phyloP scores from a whole-genome alignment of 768 basidiomycete species.

The Phlegmacium glaucopus region DNA sequence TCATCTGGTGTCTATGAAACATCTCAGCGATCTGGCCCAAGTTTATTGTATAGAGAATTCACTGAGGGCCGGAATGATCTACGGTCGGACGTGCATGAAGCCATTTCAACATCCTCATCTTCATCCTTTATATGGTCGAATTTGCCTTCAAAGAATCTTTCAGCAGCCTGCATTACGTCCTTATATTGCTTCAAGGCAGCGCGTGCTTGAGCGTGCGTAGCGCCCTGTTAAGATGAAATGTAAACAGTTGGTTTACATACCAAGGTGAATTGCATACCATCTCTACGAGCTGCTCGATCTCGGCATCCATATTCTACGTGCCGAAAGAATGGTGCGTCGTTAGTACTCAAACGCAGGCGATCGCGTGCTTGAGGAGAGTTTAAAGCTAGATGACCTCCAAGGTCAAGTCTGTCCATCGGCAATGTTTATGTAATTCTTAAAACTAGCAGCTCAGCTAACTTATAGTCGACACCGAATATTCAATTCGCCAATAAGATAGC shows the following conservation, averaged over 20 bases:
- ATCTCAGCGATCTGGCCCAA: conserved; percentile 1
- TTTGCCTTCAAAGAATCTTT: conserved; percentile 79
- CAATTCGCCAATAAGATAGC: too few relatives aligned
- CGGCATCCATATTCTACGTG: conserved; percentile 37
- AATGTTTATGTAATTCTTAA: conserved; percentile 6
- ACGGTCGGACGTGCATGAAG: conserved; percentile 4
- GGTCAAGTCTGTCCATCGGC: not conserved
- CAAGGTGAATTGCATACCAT: conserved; percentile 27
- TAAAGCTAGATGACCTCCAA: not conserved
- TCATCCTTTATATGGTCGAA: conserved; percentile 71
- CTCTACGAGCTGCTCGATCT: conserved; percentile 55
- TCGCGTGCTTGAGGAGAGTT: not conserved
- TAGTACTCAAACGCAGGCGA: not conserved
- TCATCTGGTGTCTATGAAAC: conserved; percentile 56
- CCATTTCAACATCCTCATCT: conserved; percentile 52
- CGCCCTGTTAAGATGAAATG: conserved; percentile 53
- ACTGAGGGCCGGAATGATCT: conserved; percentile 22
- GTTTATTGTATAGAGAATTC: conserved; percentile 8
- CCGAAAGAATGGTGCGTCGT: conserved; percentile 2
- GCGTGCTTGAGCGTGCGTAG: conserved; percentile 74
- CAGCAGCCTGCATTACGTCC: conserved; percentile 92
- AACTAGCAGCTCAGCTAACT: not conserved
- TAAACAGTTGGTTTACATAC: not conserved
- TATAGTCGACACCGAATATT: not conserved
- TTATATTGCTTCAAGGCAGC: conserved; percentile 78